Conservation (phyloP, 345 rosid genomes). For the Populus alba region DNA sequence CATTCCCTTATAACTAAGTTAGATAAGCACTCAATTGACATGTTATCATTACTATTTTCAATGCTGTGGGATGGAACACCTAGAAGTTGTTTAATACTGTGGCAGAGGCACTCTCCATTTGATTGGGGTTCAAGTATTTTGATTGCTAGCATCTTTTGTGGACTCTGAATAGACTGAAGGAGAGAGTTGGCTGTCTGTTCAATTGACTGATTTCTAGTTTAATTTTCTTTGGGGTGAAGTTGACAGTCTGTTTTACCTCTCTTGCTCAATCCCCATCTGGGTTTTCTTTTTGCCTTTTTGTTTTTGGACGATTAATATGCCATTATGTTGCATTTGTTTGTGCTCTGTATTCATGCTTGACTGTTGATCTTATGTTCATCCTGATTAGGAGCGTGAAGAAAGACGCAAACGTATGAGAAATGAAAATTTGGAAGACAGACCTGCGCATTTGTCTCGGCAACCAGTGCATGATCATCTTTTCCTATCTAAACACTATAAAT, state of each 20-base stretch:
- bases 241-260: background rate
- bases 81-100: background rate
- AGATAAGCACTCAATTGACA: too few species aligned
- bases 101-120: background rate
- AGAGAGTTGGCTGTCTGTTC: too few species aligned
- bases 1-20: background rate
- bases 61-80: background rate
- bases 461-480: slow-evolving; percentile 44
- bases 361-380: slow-evolving; percentile 12
- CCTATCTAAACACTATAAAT: slow-evolving; percentile 41
- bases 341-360: background rate
- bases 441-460: slow-evolving; percentile 49
- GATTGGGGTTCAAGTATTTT: background rate
- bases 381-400: slow-evolving; percentile 89
- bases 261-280: background rate
- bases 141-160: background rate
- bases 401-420: slow-evolving; percentile 69
- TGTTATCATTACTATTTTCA: background rate
- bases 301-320: background rate
- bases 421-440: slow-evolving; percentile 57
- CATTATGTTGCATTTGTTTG: background rate
- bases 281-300: background rate
- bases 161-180: background rate
- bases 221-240: background rate
- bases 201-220: too few species aligned